phyloP scores from a whole-genome alignment of 1,284 basidiomycete species.

The Pyrrhoderma lamaoense region DNA sequence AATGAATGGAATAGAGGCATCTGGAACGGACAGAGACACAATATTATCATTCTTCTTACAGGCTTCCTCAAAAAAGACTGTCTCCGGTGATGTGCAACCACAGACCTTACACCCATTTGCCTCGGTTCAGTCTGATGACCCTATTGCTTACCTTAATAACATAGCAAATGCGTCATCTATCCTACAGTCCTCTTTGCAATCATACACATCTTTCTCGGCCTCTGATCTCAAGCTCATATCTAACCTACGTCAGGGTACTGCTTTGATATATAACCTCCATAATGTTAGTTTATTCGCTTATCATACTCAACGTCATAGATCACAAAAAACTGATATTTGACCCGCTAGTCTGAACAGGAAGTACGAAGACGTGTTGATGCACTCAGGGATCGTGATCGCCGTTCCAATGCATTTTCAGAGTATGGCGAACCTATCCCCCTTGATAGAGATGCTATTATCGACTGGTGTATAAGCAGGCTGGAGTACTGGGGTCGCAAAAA shows the following conservation, averaged over 20 bases:
- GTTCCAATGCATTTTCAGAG: not conserved
- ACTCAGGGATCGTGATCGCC: slow-evolving; percentile 3
- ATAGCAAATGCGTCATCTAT: slow-evolving; percentile 9
- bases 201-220: slow-evolving; percentile 9
- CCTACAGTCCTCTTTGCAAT: slow-evolving; percentile 1
- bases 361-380: slow-evolving; percentile 7
- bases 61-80: slow-evolving; percentile 4
- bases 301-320: not conserved
- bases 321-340: not conserved
- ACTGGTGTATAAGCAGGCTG: slow-evolving; percentile 20
- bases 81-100: slow-evolving; percentile 7
- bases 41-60: slow-evolving; percentile 12
- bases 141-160: slow-evolving; percentile 8
- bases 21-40: slow-evolving; percentile 1
- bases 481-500: slow-evolving; percentile 19
- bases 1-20: not conserved
- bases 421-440: slow-evolving; percentile 21
- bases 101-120: slow-evolving; percentile 17
- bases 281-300: slow-evolving; percentile 15
- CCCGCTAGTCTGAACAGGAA: slow-evolving; percentile 15
- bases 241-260: slow-evolving; percentile 18
- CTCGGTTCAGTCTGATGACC: slow-evolving; percentile 9
- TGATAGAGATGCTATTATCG: slow-evolving; percentile 8
- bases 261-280: slow-evolving; percentile 18
- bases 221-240: slow-evolving; percentile 21